Evolutionary conservation across 2,329 filamentous ascomycete genomes (phyloP).

Genomic region (Chlorencoelia australis): DNA sequence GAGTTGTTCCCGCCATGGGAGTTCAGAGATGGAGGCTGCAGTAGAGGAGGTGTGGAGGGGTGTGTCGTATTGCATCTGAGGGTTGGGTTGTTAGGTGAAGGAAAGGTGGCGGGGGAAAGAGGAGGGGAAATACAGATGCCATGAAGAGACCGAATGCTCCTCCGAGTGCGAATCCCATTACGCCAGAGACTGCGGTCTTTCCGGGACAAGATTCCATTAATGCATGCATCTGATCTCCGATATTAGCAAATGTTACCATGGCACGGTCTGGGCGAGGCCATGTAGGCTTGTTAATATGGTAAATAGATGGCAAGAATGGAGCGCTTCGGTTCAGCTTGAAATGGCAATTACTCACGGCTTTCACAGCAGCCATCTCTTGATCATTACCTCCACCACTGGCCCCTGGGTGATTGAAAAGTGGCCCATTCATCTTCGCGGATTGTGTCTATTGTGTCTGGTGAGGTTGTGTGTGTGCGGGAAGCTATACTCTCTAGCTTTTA

Average conservation of each 20-base stretch:
- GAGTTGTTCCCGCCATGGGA: constrained; percentile 79
- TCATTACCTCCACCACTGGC: constrained; percentile 9
- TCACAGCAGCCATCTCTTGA: constrained; percentile 8
- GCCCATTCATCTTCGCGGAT: constrained; percentile 19
- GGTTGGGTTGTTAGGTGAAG: constrained; percentile 1
- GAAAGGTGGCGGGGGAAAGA: constrained; percentile 1
- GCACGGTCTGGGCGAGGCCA: no score
- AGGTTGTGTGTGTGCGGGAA: no score
- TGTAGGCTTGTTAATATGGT: neutral
- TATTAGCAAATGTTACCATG: constrained; percentile 3
- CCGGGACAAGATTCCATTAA: constrained; percentile 83
- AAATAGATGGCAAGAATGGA: no score
- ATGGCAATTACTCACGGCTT: neutral
- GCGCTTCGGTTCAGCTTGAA: neutral
- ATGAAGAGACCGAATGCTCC: constrained; percentile 96
- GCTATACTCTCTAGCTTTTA: no score
- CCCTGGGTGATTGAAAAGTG: constrained; percentile 12
- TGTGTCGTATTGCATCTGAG: constrained; percentile 95
- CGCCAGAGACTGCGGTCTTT: constrained; percentile 82
- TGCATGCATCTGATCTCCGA: constrained; percentile 23
- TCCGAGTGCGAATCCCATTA: constrained; percentile 88
- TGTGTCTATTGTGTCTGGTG: no score
- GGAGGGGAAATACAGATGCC: constrained; percentile 58
- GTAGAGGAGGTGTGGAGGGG: constrained; percentile 46
- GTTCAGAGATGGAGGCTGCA: constrained; percentile 39